Evolutionary conservation across 306 rosid genomes (phyloP), one percentile per base, ranked within the genome.

Genomic region (Medicago ruthenica): DNA sequence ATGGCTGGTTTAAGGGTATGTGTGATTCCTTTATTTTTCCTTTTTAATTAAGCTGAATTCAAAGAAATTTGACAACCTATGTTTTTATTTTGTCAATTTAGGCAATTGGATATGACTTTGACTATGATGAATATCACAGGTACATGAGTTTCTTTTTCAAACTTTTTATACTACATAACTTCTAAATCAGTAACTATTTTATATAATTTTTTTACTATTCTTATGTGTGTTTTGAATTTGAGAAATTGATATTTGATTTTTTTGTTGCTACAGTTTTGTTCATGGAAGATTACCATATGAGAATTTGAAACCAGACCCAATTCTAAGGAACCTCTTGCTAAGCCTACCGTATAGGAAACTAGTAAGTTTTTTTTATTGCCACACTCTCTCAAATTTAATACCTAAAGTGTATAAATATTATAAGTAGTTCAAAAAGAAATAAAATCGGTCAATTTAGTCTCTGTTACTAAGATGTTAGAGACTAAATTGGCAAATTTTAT

Each of bases 1-100:
- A 95, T 92, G 97, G 96, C 99, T 81, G 97, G 99, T 64, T 88
- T 95, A 31, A 89, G 96, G 97, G 98, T 95, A 92, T 53, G 76
- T 90, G 90, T 53, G 73, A 20, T 61, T 77, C 5, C 4, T 4
- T 10, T 17, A 18, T 63, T 36, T 8, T 36, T 2, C 2, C 7
- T 15, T 50, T 42, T 61, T 53, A 18, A 18, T 67, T 24, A 3
- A 27, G 66, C 44, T 67, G 7, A 50, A 40, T 42, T 64, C 20
- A 67, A 14, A 67, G 34, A 14, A 60, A 40, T n/a, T 39, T 40
- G 3, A 13, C 65, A 15, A 69, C 16, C 17, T 74, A 41, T 47
- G 4, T 5, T 54, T 53, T 59, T 48, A 16, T 70, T 79, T 86
- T 75, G 37, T 51, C 16, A 15, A 57, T 86, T 84, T 81, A 95